Evolutionary conservation across 768 basidiomycete genomes (phyloP).

Genomic region (Collybiopsis confluens): DNA sequence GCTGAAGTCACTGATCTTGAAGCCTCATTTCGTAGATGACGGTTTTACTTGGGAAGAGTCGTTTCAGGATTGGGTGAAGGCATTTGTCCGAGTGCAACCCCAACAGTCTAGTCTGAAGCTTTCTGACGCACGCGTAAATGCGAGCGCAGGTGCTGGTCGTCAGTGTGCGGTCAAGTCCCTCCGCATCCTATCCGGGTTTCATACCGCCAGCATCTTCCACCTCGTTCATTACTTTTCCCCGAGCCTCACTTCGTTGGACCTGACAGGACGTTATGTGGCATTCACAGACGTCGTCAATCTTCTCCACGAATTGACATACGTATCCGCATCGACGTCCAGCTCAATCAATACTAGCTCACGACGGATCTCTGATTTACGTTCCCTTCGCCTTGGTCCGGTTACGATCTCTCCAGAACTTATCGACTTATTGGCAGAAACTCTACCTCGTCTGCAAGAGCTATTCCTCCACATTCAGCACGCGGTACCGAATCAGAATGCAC

Average conservation of each 20-base stretch:
- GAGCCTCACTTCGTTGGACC: background rate
- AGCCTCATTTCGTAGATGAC: background rate
- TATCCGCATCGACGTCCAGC: too few relatives aligned
- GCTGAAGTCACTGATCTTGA: background rate
- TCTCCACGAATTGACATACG: background rate
- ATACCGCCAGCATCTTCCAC: background rate
- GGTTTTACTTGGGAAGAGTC: background rate
- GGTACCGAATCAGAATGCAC: background rate
- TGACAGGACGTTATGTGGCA: background rate
- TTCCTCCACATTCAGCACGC: conserved; percentile 9
- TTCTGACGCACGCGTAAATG: too few relatives aligned
- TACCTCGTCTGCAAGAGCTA: conserved; percentile 19
- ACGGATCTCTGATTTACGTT: background rate
- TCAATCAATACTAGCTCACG: too few relatives aligned
- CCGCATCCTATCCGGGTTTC: background rate
- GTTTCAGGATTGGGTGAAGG: background rate
- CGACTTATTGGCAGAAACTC: conserved; percentile 18
- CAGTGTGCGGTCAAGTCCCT: background rate
- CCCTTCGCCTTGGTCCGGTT: background rate
- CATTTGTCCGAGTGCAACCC: background rate
- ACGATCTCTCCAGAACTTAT: background rate
- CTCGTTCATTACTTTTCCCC: background rate
- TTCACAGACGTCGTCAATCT: background rate
- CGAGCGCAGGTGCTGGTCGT: background rate
- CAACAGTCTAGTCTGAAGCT: too few relatives aligned